phyloP scores from a whole-genome alignment of 148 eudicot genomes.

The Vaccinium macrocarpon region DNA sequence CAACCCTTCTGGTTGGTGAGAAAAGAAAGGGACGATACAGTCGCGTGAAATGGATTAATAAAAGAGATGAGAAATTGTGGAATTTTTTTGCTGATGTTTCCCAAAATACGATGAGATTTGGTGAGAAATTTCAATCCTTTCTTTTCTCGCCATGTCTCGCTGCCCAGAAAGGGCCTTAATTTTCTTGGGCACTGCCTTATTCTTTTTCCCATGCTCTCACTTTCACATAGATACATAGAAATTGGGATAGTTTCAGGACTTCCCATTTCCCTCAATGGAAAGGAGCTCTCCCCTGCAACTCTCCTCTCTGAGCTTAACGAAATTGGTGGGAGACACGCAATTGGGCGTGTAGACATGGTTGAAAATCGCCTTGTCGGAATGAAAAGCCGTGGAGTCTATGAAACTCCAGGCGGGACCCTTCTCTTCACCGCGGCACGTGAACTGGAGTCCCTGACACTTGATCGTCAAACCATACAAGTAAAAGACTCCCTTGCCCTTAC shows the following conservation, averaged over 20 bases:
- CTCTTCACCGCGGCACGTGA: conserved; percentile 67
- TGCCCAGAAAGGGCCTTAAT: not conserved
- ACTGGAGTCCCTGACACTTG: conserved; percentile 83
- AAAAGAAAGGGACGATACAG: not conserved
- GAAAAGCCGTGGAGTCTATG: conserved; percentile 94
- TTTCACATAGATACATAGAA: conserved; percentile 57
- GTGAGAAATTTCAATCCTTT: not conserved
- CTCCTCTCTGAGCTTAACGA: conserved; percentile 53
- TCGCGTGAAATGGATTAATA: not conserved
- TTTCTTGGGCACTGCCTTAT: not conserved
- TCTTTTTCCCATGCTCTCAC: not conserved
- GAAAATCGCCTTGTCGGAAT: conserved; percentile 88
- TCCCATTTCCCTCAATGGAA: conserved; percentile 80
- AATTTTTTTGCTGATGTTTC: not conserved
- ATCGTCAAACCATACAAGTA: conserved; percentile 70
- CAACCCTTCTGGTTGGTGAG: not conserved
- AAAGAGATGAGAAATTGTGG: not conserved
- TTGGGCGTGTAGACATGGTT: conserved; percentile 86
- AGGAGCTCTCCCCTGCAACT: conserved; percentile 81
- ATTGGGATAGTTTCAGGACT: conserved; percentile 74
- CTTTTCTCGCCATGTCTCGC: not conserved
- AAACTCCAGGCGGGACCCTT: conserved; percentile 92
- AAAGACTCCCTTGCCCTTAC: conserved; percentile 76
- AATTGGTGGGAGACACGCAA: conserved; percentile 73
- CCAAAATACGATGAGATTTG: not conserved